Percentiles rank a stretch among this genome's conserved stretches.
phyloP scores from a whole-genome alignment of 768 basidiomycete genomes.

The Hydnomerulius pinastri region DNA sequence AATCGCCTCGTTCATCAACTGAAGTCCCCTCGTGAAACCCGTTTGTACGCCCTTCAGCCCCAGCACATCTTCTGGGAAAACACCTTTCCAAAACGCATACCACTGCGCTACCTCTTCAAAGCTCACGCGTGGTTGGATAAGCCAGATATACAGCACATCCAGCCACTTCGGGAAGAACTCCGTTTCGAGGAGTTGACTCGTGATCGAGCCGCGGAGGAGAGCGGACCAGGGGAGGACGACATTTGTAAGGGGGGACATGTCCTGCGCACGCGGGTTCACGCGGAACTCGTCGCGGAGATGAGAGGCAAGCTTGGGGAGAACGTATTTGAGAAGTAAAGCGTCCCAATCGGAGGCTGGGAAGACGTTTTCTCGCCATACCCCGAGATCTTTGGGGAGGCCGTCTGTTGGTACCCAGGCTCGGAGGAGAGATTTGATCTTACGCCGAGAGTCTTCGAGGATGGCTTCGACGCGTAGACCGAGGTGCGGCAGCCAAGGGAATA shows the following conservation, averaged over 20 bases:
- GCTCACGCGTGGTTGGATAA: conserved; percentile 84
- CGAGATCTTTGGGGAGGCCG: conserved; percentile 72
- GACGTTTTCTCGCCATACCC: conserved; percentile 84
- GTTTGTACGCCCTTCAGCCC: conserved; percentile 63
- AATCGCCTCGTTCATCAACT: conserved; percentile 94
- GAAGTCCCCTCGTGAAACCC: conserved; percentile 86
- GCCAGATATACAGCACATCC: conserved; percentile 88
- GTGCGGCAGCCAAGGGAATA: conserved; percentile 96
- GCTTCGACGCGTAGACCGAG: conserved; percentile 82
- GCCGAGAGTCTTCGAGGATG: conserved; percentile 81
- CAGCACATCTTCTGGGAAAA: conserved; percentile 73
- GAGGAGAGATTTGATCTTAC: conserved; percentile 81
- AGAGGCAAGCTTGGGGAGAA: conserved; percentile 88
- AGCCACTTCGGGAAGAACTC: conserved; percentile 99
- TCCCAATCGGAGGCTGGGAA: conserved; percentile 89
- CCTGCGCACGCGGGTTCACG: conserved; percentile 88
- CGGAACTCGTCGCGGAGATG: conserved; percentile 82
- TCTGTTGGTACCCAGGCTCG: conserved; percentile 75
- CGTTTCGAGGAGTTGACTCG: conserved; percentile 81
- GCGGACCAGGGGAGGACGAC: conserved; percentile 73
- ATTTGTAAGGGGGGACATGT: conserved; percentile 76
- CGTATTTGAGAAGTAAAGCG: conserved; percentile 81
- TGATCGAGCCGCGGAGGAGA: conserved; percentile 72
- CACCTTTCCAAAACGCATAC: conserved; percentile 87
- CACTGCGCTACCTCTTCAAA: conserved; percentile 93